These are phyloP conservation scores for Camillea tinctor DNA, from an alignment of 2,329 filamentous ascomycete genomes.

Conservation along the genomic window DNA sequence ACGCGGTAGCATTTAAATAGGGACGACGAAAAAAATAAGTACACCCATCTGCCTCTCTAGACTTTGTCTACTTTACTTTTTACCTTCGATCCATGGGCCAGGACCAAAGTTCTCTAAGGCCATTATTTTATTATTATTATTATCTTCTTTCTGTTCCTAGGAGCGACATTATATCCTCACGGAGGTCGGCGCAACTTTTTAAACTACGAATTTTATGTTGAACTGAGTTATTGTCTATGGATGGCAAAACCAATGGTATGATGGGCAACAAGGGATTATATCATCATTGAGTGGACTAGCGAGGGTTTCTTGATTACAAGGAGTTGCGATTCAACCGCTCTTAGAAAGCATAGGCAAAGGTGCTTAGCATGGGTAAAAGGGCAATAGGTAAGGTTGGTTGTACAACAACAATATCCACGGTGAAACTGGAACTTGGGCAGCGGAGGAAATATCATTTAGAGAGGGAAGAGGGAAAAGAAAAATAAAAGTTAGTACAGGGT, in stretches of 20 bases:
- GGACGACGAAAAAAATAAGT: constrained; percentile 7
- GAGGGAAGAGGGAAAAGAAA: neutral
- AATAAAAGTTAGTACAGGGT: neutral
- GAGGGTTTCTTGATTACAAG: neutral
- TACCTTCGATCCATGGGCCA: neutral
- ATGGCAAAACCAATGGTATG: neutral
- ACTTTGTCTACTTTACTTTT: neutral
- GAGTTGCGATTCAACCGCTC: neutral
- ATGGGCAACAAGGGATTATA: neutral
- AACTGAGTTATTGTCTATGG: neutral
- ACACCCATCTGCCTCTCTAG: neutral
- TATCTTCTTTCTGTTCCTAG: neutral
- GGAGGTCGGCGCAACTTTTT: constrained; percentile 3
- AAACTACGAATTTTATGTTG: neutral
- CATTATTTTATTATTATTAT: too few species aligned
- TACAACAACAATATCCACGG: neutral
- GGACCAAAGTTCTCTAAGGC: neutral
- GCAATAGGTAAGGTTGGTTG: neutral
- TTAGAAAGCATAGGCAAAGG: neutral
- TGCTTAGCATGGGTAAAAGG: neutral
- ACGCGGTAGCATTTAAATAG: constrained; percentile 45
- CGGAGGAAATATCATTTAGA: neutral
- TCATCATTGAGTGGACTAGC: neutral
- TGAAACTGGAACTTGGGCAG: neutral
- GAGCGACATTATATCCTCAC: constrained; percentile 3